Conservation (phyloP, 495 filamentous ascomycete genomes). For the Aspergillus egyptiacus region DNA sequence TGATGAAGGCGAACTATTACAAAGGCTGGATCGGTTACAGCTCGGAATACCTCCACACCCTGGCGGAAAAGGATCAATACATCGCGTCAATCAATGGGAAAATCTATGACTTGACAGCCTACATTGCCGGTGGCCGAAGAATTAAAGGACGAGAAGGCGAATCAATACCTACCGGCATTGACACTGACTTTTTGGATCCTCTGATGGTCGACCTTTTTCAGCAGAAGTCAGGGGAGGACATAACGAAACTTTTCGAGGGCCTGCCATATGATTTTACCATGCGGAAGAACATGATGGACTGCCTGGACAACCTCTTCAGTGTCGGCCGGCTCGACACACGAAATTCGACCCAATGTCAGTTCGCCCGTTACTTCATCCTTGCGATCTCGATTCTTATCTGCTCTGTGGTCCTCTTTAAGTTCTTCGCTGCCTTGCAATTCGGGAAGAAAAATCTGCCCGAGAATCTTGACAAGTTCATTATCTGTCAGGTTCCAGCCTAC, state of each 20-base stretch:
- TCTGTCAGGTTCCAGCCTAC: constrained; percentile 95
- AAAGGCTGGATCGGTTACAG: constrained; percentile 88
- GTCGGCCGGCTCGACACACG: constrained; percentile 88
- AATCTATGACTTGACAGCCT: constrained; percentile 90
- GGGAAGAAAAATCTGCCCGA: constrained; percentile 85
- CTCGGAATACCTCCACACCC: constrained; percentile 62
- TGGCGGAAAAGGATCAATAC: constrained; percentile 56
- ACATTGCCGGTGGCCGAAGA: constrained; percentile 69
- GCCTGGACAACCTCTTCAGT: constrained; percentile 93
- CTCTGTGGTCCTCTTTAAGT: constrained; percentile 86
- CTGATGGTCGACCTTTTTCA: constrained; percentile 72
- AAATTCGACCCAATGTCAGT: constrained; percentile 77
- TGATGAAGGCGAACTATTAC: constrained; percentile 70
- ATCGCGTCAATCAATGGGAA: constrained; percentile 75
- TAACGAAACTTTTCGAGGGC: constrained; percentile 76
- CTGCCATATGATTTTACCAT: constrained; percentile 49
- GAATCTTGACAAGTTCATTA: constrained; percentile 96
- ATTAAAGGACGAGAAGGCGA: constrained; percentile 49
- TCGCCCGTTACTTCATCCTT: constrained; percentile 86
- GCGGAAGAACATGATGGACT: constrained; percentile 67
- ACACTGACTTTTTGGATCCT: constrained; percentile 77
- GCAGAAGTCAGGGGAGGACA: constrained; percentile 65
- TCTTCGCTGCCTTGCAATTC: constrained; percentile 93
- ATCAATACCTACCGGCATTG: constrained; percentile 41
- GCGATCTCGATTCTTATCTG: constrained; percentile 80